Conservation (phyloP, 2,329 filamentous ascomycete genomes). For the Epichloe typhina region DNA sequence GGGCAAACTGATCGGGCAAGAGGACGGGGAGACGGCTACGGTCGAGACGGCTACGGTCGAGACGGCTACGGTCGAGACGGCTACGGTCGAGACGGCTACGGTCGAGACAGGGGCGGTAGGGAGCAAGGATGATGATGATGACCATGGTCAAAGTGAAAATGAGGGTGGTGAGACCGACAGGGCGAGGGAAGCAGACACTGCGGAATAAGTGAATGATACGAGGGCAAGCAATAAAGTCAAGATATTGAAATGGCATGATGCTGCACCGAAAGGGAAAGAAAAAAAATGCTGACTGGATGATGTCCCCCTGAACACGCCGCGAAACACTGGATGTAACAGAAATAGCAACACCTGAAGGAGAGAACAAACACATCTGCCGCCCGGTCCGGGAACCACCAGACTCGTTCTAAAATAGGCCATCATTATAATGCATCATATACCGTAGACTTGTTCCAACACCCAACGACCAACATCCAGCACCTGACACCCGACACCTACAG, state of each 20-base stretch:
- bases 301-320: too few species aligned
- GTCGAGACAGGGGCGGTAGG: constrained; percentile 13
- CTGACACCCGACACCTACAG: neutral
- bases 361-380: too few species aligned
- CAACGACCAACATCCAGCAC: neutral
- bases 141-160: constrained; percentile 1
- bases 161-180: constrained; percentile 2
- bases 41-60: constrained; percentile 8
- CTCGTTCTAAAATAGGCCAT: neutral
- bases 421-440: neutral
- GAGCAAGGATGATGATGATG: constrained; percentile 16
- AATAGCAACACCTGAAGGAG: too few species aligned
- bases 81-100: constrained; percentile 8
- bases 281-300: too few species aligned
- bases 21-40: constrained; percentile 9
- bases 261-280: neutral
- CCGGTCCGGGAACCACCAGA: too few species aligned
- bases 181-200: neutral
- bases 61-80: constrained; percentile 13
- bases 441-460: neutral
- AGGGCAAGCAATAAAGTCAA: neutral
- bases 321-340: too few species aligned
- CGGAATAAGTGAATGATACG: neutral
- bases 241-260: neutral
- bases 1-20: constrained; percentile 44